phyloP scores from a whole-genome alignment of 2,329 filamentous ascomycete species.

The Sporothrix pseudoabietina region DNA sequence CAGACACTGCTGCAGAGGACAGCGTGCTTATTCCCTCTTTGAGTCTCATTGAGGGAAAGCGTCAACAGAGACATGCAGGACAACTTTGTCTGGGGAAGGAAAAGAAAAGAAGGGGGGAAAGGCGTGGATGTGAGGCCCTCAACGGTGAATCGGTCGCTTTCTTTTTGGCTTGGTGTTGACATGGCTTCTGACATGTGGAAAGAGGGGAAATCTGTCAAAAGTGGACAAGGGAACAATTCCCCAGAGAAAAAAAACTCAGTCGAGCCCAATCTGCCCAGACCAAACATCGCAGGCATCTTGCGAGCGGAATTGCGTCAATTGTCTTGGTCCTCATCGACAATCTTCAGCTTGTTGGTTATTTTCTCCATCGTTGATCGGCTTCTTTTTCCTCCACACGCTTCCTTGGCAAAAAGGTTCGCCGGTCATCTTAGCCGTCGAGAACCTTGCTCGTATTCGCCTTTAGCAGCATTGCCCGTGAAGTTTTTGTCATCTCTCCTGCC shows the following conservation, averaged over 20 bases:
- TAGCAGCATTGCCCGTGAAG: neutral
- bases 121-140: neutral
- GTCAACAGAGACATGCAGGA: slow-evolving; percentile 2
- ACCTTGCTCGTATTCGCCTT: slow-evolving; percentile 7
- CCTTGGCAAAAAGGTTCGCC: neutral
- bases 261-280: neutral
- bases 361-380: neutral
- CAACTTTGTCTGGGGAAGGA: slow-evolving; percentile 6
- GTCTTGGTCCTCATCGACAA: neutral
- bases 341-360: neutral
- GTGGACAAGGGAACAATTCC: neutral
- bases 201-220: neutral
- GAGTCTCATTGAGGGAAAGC: neutral
- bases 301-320: slow-evolving; percentile 9
- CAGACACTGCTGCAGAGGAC: neutral
- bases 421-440: neutral
- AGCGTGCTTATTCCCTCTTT: neutral
- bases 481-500: neutral
- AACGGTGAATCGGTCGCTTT: neutral
- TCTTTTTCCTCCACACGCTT: neutral
- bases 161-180: neutral
- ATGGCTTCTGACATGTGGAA: slow-evolving; percentile 15
- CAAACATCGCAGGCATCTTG: neutral
- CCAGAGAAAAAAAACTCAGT: neutral
- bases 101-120: neutral